phyloP scores from a whole-genome alignment of 202 grass and related monocot genomes.

The Panicum hallii region DNA sequence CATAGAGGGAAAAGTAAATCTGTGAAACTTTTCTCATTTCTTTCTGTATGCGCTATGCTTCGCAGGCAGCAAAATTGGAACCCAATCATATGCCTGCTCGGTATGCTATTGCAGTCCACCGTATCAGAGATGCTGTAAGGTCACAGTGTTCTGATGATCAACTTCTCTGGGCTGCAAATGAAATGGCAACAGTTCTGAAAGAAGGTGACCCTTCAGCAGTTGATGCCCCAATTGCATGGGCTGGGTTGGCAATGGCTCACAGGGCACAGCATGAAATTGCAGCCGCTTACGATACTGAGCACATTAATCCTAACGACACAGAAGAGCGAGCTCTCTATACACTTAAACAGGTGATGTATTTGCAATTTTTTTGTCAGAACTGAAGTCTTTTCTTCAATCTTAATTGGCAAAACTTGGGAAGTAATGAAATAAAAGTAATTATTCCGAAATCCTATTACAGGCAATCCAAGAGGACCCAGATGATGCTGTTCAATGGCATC shows the following conservation, averaged over 20 bases:
- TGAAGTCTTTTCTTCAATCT: slow-evolving; percentile 27
- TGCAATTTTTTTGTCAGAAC: slow-evolving; percentile 33
- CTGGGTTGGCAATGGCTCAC: slow-evolving; percentile 91
- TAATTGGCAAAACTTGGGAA: slow-evolving; percentile 42
- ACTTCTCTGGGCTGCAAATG: slow-evolving; percentile 89
- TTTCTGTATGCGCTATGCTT: slow-evolving; percentile 23
- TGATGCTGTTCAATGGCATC: slow-evolving; percentile 97
- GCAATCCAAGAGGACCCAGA: slow-evolving; percentile 95
- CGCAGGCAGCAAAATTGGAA: slow-evolving; percentile 91
- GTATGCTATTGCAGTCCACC: slow-evolving; percentile 91
- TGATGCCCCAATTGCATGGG: slow-evolving; percentile 93
- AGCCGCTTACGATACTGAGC: slow-evolving; percentile 60
- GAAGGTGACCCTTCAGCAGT: slow-evolving; percentile 86
- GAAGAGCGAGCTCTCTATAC: slow-evolving; percentile 83
- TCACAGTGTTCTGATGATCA: slow-evolving; percentile 79
- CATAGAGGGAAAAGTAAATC: neutral
- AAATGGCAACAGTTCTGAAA: slow-evolving; percentile 92
- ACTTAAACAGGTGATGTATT: slow-evolving; percentile 79
- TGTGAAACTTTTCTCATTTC: slow-evolving; percentile 5
- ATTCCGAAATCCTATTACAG: slow-evolving; percentile 57
- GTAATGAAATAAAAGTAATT: slow-evolving; percentile 21
- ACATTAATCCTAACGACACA: slow-evolving; percentile 66
- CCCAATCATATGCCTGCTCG: slow-evolving; percentile 94
- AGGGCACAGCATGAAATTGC: slow-evolving; percentile 93
- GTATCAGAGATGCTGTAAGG: slow-evolving; percentile 90